Evolutionary conservation across 23 red algal genomes (phyloP).

Genomic region (Gracilariopsis chorda): DNA sequence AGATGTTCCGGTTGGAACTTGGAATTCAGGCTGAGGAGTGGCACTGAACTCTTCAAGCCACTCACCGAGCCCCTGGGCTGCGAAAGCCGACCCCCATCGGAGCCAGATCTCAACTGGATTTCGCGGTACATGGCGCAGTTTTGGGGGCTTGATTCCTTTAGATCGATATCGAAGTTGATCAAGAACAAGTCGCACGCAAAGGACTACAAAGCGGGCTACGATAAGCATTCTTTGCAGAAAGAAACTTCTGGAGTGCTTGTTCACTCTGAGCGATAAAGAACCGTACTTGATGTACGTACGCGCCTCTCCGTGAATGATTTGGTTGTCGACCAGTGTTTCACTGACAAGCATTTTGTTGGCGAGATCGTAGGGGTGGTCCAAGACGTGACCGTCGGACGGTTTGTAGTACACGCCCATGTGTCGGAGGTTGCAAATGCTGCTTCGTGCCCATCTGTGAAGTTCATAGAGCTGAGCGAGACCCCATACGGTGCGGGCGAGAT

Average conservation of each 20-base stretch:
- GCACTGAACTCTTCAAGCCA: conserved; percentile 13
- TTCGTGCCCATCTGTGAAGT: background rate
- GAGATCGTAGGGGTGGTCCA: background rate
- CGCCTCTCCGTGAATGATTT: background rate
- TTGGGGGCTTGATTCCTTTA: background rate
- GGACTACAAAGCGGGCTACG: background rate
- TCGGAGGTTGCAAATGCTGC: background rate
- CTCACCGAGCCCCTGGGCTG: conserved; percentile 23
- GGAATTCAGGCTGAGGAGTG: background rate
- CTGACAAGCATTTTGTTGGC: conserved; percentile 42
- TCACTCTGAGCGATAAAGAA: background rate
- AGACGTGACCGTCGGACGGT: background rate
- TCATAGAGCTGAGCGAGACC: conserved; percentile 33
- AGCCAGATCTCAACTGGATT: conserved; percentile 48
- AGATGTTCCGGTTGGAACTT: background rate
- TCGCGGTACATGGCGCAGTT: conserved; percentile 1
- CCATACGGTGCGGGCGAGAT: conserved; percentile 16
- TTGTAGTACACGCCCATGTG: background rate
- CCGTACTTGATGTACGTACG: conserved; percentile 9
- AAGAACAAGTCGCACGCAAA: background rate
- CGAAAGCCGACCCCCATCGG: conserved; percentile 28
- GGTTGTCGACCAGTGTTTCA: conserved; percentile 44
- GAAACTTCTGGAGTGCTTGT: background rate
- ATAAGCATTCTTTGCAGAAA: background rate
- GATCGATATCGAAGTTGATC: background rate